These are phyloP conservation scores for Priceomyces castillae DNA, from an alignment of 805 yeast species.

Conservation along the genomic window DNA sequence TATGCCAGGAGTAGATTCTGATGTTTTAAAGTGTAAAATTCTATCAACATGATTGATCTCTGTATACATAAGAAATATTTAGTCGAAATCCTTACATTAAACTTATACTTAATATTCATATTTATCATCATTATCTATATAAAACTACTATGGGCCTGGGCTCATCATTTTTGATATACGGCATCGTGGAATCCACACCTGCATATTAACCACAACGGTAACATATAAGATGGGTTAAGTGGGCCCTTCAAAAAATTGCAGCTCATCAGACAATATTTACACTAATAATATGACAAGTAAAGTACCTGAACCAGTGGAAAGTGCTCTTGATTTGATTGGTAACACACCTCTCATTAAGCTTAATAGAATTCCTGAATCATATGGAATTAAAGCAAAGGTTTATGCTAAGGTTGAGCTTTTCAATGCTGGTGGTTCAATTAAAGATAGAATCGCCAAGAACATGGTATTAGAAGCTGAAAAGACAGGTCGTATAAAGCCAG, in stretches of 20 bases:
- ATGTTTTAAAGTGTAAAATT: conserved; percentile 65
- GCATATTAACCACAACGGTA: not conserved
- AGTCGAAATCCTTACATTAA: too few relatives aligned
- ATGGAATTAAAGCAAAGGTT: conserved; percentile 68
- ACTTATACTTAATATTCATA: too few relatives aligned
- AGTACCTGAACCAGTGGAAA: conserved; percentile 31
- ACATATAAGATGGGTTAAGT: not conserved
- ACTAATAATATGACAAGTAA: conserved; percentile 1
- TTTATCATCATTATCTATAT: too few relatives aligned
- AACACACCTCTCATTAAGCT: conserved; percentile 78
- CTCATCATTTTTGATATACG: too few relatives aligned
- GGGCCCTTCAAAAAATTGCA: not conserved
- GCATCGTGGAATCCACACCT: not conserved
- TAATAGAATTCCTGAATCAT: conserved; percentile 71
- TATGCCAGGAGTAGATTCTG: conserved; percentile 62
- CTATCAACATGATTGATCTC: conserved; percentile 35
- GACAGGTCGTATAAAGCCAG: conserved; percentile 77
- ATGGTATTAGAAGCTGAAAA: conserved; percentile 86
- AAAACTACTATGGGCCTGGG: not conserved
- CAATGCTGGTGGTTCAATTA: conserved; percentile 89
- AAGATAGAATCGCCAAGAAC: conserved; percentile 82
- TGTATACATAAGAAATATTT: too few relatives aligned
- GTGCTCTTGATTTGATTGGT: conserved; percentile 75
- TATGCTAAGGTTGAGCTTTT: conserved; percentile 78
- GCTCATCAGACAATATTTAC: not conserved